Evolutionary conservation across 306 rosid species (phyloP).

Genomic region (Argentina anserina): DNA sequence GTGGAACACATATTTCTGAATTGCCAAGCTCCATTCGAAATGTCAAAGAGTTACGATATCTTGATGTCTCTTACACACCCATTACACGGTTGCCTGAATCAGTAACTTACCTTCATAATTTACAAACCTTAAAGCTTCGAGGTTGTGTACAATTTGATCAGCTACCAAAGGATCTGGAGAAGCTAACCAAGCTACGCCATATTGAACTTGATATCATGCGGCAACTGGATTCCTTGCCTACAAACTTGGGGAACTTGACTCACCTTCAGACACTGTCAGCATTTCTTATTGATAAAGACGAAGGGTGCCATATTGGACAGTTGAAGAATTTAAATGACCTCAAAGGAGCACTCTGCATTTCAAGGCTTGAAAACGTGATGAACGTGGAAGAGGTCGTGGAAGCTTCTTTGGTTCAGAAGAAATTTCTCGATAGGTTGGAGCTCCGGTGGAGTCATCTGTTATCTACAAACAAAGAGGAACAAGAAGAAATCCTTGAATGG

Average conservation of each 20-base stretch:
- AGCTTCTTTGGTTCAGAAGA: conserved; percentile 12
- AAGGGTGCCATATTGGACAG: conserved; percentile 10
- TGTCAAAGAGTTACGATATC: neutral
- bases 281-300: conserved; percentile 17
- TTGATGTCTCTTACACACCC: conserved; percentile 18
- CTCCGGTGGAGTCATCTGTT: conserved; percentile 13
- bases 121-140: conserved; percentile 16
- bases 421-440: neutral
- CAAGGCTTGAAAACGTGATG: conserved; percentile 13
- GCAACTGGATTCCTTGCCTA: conserved; percentile 15
- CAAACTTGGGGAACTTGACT: conserved; percentile 9
- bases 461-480: neutral
- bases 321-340: conserved; percentile 9
- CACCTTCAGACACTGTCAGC: conserved; percentile 22
- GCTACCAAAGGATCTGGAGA: conserved; percentile 13
- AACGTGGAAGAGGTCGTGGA: conserved; percentile 8
- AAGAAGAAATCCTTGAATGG: conserved; percentile 5
- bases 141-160: conserved; percentile 7
- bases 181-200: conserved; percentile 19
- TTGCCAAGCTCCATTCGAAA: conserved; percentile 27
- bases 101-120: neutral
- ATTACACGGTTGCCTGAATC: conserved; percentile 19
- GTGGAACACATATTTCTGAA: conserved; percentile 1
- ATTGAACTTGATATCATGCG: conserved; percentile 20
- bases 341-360: conserved; percentile 17